Evolutionary conservation across 352 stramenopile species (phyloP).

Genomic region (Phytopythium kandeliae): DNA sequence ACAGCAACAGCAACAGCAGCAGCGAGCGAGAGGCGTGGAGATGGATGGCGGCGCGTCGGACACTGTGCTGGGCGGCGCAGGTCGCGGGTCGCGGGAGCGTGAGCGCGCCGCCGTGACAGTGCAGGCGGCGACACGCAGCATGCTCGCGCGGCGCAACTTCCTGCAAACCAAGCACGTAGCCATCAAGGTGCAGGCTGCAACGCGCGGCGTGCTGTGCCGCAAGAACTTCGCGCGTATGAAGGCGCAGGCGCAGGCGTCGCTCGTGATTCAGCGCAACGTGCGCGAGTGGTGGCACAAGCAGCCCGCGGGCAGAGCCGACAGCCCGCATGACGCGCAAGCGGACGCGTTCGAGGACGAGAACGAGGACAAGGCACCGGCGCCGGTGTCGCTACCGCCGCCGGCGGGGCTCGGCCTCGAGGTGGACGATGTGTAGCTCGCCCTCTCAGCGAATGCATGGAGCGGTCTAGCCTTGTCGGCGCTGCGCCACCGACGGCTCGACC

Average conservation of each 20-base stretch:
- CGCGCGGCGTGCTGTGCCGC: conserved; percentile 70
- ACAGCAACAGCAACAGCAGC: conserved; percentile 55
- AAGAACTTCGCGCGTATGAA: conserved; percentile 89
- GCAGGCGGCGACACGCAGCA: conserved; percentile 76
- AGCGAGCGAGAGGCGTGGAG: conserved; percentile 10
- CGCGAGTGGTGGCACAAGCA: conserved; percentile 82
- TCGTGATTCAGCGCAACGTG: conserved; percentile 84
- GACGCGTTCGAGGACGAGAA: background rate
- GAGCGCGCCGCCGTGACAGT: conserved; percentile 79
- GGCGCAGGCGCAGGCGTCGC: conserved; percentile 67
- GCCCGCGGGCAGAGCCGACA: conserved; percentile 9
- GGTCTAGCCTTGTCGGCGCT: too few species aligned
- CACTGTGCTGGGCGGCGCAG: background rate
- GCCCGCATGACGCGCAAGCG: background rate
- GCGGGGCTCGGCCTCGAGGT: too few species aligned
- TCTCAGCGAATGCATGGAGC: background rate
- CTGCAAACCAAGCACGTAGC: conserved; percentile 81
- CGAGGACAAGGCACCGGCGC: background rate
- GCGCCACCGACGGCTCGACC: too few species aligned
- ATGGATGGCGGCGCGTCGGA: conserved; percentile 13
- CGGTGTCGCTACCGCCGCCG: background rate
- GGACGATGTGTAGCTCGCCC: background rate
- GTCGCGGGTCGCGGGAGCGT: conserved; percentile 28
- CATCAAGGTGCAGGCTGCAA: conserved; percentile 83
- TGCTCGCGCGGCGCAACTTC: conserved; percentile 80